Evolutionary conservation across 2,329 filamentous ascomycete species (phyloP).

Genomic region (Scedosporium minutisporum): DNA sequence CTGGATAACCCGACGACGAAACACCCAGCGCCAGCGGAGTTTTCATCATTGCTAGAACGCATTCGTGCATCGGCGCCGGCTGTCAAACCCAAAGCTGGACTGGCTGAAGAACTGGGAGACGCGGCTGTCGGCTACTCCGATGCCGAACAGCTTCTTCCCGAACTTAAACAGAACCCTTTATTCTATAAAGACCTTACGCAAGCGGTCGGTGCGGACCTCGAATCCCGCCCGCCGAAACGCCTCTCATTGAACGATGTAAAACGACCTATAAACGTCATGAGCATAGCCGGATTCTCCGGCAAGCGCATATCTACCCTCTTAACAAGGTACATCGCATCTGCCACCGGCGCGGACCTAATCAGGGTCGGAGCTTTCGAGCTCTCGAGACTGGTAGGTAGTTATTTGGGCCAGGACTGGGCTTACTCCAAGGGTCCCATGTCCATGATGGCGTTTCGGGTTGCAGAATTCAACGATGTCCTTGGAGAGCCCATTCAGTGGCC

Average conservation of each 20-base stretch:
- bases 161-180: constrained; percentile 1
- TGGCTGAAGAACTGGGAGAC: neutral
- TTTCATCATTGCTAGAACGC: neutral
- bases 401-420: constrained; percentile 53
- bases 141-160: constrained; percentile 12
- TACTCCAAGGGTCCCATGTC: constrained; percentile 38
- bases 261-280: constrained; percentile 28
- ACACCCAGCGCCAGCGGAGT: neutral
- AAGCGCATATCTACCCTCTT: constrained; percentile 32
- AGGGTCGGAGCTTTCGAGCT: constrained; percentile 60
- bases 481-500: constrained; percentile 13
- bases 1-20: constrained; percentile 4
- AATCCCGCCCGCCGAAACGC: constrained; percentile 7
- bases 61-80: neutral
- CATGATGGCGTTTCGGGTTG: constrained; percentile 45
- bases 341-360: constrained; percentile 56
- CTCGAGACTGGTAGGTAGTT: constrained; percentile 58
- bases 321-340: constrained; percentile 53
- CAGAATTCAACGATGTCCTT: constrained; percentile 38
- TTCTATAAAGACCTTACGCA: constrained; percentile 11
- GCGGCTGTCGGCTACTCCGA: constrained; percentile 20
- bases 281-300: constrained; percentile 27
- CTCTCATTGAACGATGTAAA: constrained; percentile 13
- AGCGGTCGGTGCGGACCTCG: constrained; percentile 10
- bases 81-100: neutral